Percentiles rank a stretch among this genome's conserved stretches.
Conservation (phyloP, 1,139 yeast genomes). For the Yamadazyma sp. region DNA sequence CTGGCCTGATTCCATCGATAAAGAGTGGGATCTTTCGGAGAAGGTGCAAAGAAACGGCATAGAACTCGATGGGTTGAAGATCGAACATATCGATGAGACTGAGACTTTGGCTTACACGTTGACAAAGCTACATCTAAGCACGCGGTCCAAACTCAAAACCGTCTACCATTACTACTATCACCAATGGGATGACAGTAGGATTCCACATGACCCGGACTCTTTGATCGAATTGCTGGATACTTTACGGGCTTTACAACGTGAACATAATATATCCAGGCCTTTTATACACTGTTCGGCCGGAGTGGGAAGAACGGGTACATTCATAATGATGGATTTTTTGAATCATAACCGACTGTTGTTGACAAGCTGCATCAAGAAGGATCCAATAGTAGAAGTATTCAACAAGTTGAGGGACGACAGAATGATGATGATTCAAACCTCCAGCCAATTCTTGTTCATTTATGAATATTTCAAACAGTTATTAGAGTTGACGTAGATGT, state of each 20-base stretch:
- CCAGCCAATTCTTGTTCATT: conserved; percentile 54
- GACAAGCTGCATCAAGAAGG: conserved; percentile 18
- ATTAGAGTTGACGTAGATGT: neutral
- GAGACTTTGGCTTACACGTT: conserved; percentile 21
- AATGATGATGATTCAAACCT: conserved; percentile 69
- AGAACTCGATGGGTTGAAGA: conserved; percentile 18
- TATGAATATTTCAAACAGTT: conserved; percentile 22
- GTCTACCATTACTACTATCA: conserved; percentile 56
- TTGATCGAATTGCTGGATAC: conserved; percentile 31
- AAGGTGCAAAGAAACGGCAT: conserved; percentile 24
- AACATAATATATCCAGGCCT: conserved; percentile 25
- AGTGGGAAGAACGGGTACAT: conserved; percentile 82
- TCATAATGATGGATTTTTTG: conserved; percentile 64
- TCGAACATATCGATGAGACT: conserved; percentile 21
- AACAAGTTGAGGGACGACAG: conserved; percentile 50
- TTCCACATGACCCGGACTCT: conserved; percentile 45
- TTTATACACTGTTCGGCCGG: conserved; percentile 83
- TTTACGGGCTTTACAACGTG: conserved; percentile 16
- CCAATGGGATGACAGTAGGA: conserved; percentile 58
- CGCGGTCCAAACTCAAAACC: conserved; percentile 25
- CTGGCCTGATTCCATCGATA: conserved; percentile 54
- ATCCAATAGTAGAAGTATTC: conserved; percentile 38
- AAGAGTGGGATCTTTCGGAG: conserved; percentile 21
- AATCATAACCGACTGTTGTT: conserved; percentile 24
- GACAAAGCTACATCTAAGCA: conserved; percentile 28